These are phyloP conservation scores for Nitzschia palea DNA, from an alignment of 108 stramenopile species.

Conservation along the genomic window DNA sequence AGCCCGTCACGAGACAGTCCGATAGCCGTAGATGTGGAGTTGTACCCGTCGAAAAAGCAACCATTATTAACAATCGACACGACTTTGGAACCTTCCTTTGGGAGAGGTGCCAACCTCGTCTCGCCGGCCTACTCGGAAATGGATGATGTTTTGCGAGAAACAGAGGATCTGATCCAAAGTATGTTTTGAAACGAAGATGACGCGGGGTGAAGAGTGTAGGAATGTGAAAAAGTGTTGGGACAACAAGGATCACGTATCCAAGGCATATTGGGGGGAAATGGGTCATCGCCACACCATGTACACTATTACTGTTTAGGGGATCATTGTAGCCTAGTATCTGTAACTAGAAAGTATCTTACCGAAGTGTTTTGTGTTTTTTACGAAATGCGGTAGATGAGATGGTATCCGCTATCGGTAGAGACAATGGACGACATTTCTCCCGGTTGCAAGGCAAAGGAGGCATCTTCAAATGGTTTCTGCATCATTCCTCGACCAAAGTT, in stretches of 20 bases:
- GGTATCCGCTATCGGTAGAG: conserved; percentile 93
- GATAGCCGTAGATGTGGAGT: background rate
- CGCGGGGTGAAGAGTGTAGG: too few relatives aligned
- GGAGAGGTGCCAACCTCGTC: conserved; percentile 2
- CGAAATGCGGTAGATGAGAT: conserved; percentile 93
- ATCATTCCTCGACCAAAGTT: conserved; percentile 87
- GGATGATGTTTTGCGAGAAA: conserved; percentile 33
- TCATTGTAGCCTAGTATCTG: too few relatives aligned
- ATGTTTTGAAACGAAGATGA: conserved; percentile 3
- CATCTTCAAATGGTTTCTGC: conserved; percentile 95
- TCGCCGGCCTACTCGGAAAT: conserved; percentile 32
- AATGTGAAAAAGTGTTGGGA: too few relatives aligned
- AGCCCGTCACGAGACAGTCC: background rate
- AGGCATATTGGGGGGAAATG: too few relatives aligned
- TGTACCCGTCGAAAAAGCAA: background rate
- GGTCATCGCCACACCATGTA: too few relatives aligned
- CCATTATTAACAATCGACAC: conserved; percentile 1
- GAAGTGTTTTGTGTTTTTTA: too few relatives aligned
- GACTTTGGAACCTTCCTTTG: background rate
- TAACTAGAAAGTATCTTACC: too few relatives aligned
- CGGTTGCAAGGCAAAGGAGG: conserved; percentile 79
- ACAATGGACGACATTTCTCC: conserved; percentile 92
- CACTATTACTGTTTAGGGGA: too few relatives aligned
- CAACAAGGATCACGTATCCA: too few relatives aligned
- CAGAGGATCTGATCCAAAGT: conserved; percentile 38